Base-by-base conservation (phyloP, 441 rosid genomes). In the Adansonia gregorii region DNA sequence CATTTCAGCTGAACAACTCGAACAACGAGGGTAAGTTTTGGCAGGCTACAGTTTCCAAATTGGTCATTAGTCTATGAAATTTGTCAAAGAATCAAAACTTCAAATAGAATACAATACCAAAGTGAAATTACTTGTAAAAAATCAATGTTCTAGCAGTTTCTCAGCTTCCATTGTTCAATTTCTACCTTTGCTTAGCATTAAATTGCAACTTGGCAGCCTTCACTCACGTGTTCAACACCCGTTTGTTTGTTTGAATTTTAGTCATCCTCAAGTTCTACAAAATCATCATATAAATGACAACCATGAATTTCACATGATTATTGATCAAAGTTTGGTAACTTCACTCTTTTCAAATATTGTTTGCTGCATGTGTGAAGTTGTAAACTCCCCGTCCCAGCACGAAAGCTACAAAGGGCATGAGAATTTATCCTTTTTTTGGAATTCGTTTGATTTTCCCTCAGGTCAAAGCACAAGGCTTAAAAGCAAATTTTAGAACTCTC, bases 341-440 rank as follows among this genome's bases (percentile, higher is more conserved):
- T 71, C 24, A 51, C 15, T 71, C 59, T 70, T 70, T 51, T 71
- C 61, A 58, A 55, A 73, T 72, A 52, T 71, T 71, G 46, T 52
- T 52, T 71, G 74, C 74, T 27, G 61, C 22, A 15, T 51, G 60
- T 27, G 41, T 35, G 41, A 35, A 35, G 41, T 35, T 35, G 41
- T 35, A 2, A 58, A 9, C 31, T 9, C 12, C 63, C 66, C 67
- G 6, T 27, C 17, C 7, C 43, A 61, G 6, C 67, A 61, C 43
- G 67, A 27, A 1, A 61, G 5, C 67, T 12, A 27, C 43, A 27
- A 27, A 4, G 9, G 41, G 9, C 35, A 63, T 31, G 15, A 6
- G 46, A 43, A 43, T 7, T 43, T 43, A 6, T 43, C 46, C 6
- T 4, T 12, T 27, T 14, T 12, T 5, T 3, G 65, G 39, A 24